These are phyloP conservation scores for Plasmodium gallinaceum DNA, from an alignment of 169 alveolate species.

Conservation along the genomic window DNA sequence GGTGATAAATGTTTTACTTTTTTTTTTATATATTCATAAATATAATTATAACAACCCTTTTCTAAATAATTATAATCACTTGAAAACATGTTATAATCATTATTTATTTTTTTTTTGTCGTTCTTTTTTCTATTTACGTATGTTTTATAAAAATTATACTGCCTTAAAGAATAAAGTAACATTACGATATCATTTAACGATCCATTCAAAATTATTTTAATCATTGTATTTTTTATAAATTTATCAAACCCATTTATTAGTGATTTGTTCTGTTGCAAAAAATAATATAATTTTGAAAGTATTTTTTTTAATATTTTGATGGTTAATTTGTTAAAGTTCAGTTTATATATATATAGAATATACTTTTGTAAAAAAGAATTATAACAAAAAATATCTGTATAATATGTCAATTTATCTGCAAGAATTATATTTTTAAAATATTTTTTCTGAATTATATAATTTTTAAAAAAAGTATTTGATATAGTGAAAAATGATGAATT, in stretches of 20 bases:
- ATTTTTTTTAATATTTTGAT: constrained; percentile 69
- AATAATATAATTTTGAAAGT: constrained; percentile 32
- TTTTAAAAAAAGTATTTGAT: constrained; percentile 29
- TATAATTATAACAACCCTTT: background rate
- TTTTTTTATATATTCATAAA: background rate
- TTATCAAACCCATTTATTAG: constrained; percentile 66
- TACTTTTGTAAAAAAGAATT: constrained; percentile 49
- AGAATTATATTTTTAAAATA: constrained; percentile 22
- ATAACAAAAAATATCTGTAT: constrained; percentile 63
- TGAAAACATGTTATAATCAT: background rate
- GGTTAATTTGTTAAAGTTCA: constrained; percentile 25
- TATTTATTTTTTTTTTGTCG: background rate
- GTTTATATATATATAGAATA: constrained; percentile 60
- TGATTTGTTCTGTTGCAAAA: constrained; percentile 18
- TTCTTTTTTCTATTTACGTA: background rate
- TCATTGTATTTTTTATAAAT: constrained; percentile 28
- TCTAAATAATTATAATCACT: too few species aligned
- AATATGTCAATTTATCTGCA: constrained; percentile 69
- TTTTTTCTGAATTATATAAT: constrained; percentile 25
- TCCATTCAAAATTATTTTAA: constrained; percentile 30
- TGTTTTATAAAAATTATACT: constrained; percentile 36
- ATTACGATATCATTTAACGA: constrained; percentile 42
- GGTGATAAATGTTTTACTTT: background rate
- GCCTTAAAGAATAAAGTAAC: constrained; percentile 34
- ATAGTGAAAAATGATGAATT: constrained; percentile 15